Evolutionary conservation across 2,329 filamentous ascomycete species (phyloP), one percentile per base, ranked within the genome.

Genomic region (Parascedosporium putredinis): DNA sequence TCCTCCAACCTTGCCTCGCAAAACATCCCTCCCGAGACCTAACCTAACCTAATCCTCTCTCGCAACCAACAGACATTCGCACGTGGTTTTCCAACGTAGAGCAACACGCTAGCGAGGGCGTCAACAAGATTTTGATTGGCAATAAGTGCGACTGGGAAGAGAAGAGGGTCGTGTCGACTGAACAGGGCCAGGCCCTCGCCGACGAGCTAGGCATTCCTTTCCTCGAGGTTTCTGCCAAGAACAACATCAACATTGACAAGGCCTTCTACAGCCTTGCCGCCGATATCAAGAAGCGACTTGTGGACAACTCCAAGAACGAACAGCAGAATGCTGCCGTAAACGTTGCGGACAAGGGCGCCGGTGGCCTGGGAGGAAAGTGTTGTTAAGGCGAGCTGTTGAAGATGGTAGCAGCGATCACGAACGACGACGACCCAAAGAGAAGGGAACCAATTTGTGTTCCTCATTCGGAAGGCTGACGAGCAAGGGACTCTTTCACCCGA

Each of bases 121-220:
- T 98, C 64, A 96, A 97, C 81, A 98, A 97, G 78, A 97, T 98
- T 64, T 80, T 98, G 57, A 96, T 98, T 59, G 93, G 93, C 66
- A 98, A 98, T 79, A 98, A 98, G 74, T 98, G 93, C 73, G 93
- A 98, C 71, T 97, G 93, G 93, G 93, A 97, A 70, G 93, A 98
- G 73, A 97, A 97, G 78, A 85, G 93, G 58, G 89, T 87, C 50
- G 86, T 98, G 38, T 89, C 88, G 46, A 95, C 86, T 53, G 90
- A 96, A 67, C 85, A 89, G 63, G 93, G 93, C 59, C 90, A 98
- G 69, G 84, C 84, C 57, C 80, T 98, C 51, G 93, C 93, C 52
- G 86, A 95, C 70, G 93, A 97, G 70, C 83, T 98, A 53, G 89
- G 90, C 62, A 95, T 98, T 57, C 91, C 93, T 18, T 98, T 98